Evolutionary conservation across 257 asterid species (phyloP), one percentile per base, ranked within the genome.

Genomic region (Salvia splendens): DNA sequence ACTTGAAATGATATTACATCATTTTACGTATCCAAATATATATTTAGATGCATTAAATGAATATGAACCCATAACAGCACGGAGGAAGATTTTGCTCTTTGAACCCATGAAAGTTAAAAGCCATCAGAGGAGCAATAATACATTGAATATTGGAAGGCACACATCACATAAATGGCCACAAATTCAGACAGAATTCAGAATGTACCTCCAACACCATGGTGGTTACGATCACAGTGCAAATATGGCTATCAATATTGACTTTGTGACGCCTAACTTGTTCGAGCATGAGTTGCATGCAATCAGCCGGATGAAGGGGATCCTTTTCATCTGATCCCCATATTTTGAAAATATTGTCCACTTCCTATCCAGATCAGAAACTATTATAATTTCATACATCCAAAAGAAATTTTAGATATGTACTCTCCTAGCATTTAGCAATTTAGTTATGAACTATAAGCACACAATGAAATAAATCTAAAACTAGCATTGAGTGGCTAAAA

Each of bases 201-300:
- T 5, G 35, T 84, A 90, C 95, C 96, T 90, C 96, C 84, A 90
- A 75, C 9, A 90, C 96, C 88, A 86, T 70, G 65, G 86, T 86
- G 57, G 97, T 88, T 65, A 88, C 97, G 69, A 88, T 84, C 78
- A 90, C 95, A 42, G 92, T 88, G 77, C 89, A 90, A 58, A 88
- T 77, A 85, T 90, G 86, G 68, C 97, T 92, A 71, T 88, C 96
- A 59, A 90, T 83, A 73, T 88, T 90, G 17, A 90, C 96, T 80
- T 75, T 73, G 79, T 90, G 97, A 71, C 82, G 92, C 78, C 97
- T 81, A 69, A 90, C 97, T 78, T 88, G 96, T 84, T 88, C 96
- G 28, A 90, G 97, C 95, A 88, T 75, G 73, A 84, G 90, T 71
- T 90, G 96, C 90, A 90, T 86, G 88, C 97, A 88, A 51, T 86